Base-by-base conservation (phyloP, 257 asterid genomes). In the Solanum acaule region DNA sequence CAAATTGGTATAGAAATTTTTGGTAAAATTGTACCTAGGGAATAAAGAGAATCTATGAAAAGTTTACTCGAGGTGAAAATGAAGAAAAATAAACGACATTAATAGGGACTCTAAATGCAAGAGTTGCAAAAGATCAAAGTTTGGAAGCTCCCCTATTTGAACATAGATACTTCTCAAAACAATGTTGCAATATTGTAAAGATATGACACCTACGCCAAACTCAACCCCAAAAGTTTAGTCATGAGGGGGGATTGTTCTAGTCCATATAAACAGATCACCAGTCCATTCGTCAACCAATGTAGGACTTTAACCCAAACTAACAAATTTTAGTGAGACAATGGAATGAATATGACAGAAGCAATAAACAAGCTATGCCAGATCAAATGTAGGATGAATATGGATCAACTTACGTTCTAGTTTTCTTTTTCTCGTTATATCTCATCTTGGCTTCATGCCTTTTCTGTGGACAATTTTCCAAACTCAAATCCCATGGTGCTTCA, bases 361-460 rank as follows among this genome's bases (percentile, higher is more conserved):
- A 29, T 81, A 46, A 27, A 29, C 40, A 44, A 81, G 67, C 68
- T 29, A 81, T 27, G 85, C 3, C 6, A 8, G 68, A 29, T 27
- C 86, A 82, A 49, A 49, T 46, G 29, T 49, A 8, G 67, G 16
- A 44, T 18, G 67, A 46, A 15, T 82, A 44, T 2, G 11, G 33
- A 88, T 68, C 33, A 10, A 22, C 96, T 3, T 91, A 95, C 99
- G 84, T 94, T 88, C 98, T 90, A 44, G 93, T 95, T 89, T 95
- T 95, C 95, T 94, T 95, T 91, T 96, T 96, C 79, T 94, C 99
- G 16, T 92, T 90, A 92, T 95, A 96, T 90, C 99, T 93, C 94
- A 94, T 95, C 95, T 92, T 95, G 35, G 99, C 99, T 86, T 93
- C 92, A 61, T 93, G 95, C 88, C 99, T 92, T 20, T 96, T 95